Base-by-base conservation (phyloP, 805 yeast genomes). In the Candida schatavii region DNA sequence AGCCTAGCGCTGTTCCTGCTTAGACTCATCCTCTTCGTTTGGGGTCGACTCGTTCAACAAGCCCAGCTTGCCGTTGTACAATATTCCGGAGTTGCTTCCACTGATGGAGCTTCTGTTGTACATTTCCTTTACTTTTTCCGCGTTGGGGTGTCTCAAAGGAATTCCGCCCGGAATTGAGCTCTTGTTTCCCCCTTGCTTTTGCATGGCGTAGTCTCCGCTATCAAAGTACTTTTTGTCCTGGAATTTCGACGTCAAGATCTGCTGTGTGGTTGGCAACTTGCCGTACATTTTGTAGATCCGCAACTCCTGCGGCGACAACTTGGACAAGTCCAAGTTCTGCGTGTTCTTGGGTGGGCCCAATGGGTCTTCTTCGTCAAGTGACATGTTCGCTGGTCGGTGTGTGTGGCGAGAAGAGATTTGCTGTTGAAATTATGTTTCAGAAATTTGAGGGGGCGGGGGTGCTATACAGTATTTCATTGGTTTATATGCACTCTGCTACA, bases 161-260 rank as follows among this genome's bases (percentile, higher is more conserved):
- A 68, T 51, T 2, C 67, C 62, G 10, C 66, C 68, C 17, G 61
- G 57, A 4, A 65, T 65, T 52, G 52, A 66, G 43, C 50, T 42
- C 37, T 55, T 56, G 5, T 56, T 57, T 4, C 69, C 74, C 25
- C 63, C 50, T 50, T 69, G 76, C 44, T 70, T 70, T 43, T 81
- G 85, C 75, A 89, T 77, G 9, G 96, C 96, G 62, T 89, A 89
- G 64, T 89, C 97, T 7, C 97, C 97, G 47, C 95, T 85, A 57
- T 89, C 97, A 56, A 89, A 90, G 62, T 85, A 89, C 68, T 88
- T 90, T 54, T 96, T 79, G 49, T 89, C 97, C 62, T 85, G 86
- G 53, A 87, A 68, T 58, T 85, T 87, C 46, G 83, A 78, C 39
- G 84, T 75, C 39, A 89, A 70, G 17, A 89, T 70, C 48, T 88